phyloP scores from a whole-genome alignment of 2,329 filamentous ascomycete genomes.

The Colletotrichum somersetense region DNA sequence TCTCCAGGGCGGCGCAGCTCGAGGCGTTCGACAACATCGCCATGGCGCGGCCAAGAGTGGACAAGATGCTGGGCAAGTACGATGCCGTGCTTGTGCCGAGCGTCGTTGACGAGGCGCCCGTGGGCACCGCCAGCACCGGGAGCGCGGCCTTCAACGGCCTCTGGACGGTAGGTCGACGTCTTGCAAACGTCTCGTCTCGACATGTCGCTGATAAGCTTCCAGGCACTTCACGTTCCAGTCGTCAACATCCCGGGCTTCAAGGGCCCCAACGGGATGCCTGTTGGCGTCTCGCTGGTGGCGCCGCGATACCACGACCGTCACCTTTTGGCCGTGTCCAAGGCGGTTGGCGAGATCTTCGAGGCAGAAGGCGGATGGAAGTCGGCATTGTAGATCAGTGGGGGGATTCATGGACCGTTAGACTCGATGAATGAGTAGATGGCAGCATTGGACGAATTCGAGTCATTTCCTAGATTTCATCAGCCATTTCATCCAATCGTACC shows the following conservation, averaged over 20 bases:
- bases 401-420: neutral
- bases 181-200: slow-evolving; percentile 38
- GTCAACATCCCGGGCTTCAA: slow-evolving; percentile 74
- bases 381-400: neutral
- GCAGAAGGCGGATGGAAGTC: slow-evolving; percentile 50
- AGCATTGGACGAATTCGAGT: neutral
- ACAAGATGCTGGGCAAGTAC: slow-evolving; percentile 62
- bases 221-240: slow-evolving; percentile 70
- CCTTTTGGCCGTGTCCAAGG: slow-evolving; percentile 57
- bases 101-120: slow-evolving; percentile 67
- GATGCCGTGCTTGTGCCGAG: slow-evolving; percentile 69
- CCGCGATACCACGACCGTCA: slow-evolving; percentile 61
- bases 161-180: slow-evolving; percentile 63
- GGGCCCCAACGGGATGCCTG: slow-evolving; percentile 65
- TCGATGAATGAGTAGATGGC: too few species aligned
- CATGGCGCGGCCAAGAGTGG: slow-evolving; percentile 62
- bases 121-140: slow-evolving; percentile 66
- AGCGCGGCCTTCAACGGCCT: slow-evolving; percentile 63
- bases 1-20: slow-evolving; percentile 62
- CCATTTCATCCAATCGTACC: too few species aligned
- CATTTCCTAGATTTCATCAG: too few species aligned
- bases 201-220: slow-evolving; percentile 47
- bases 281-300: slow-evolving; percentile 68
- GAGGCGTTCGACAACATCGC: slow-evolving; percentile 66
- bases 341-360: slow-evolving; percentile 52